phyloP scores from a whole-genome alignment of 768 basidiomycete genomes.

The Basidioascus undulatus region DNA sequence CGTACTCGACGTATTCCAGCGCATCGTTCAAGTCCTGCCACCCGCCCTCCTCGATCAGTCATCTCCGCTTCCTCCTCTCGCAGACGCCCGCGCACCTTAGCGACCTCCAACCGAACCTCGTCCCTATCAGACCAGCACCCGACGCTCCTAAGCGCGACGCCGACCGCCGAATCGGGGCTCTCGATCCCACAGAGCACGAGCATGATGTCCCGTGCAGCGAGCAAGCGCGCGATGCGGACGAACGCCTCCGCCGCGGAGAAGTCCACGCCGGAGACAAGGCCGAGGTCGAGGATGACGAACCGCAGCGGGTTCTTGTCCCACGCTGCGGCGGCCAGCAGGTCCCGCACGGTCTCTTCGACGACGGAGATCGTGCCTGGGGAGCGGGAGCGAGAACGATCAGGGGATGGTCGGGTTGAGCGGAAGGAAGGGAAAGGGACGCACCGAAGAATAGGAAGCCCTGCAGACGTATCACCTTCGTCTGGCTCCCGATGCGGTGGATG shows the following conservation, averaged over 20 bases:
- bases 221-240: conserved; percentile 61
- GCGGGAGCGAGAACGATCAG: conserved; percentile 20
- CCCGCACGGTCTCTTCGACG: conserved; percentile 68
- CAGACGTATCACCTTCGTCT: conserved; percentile 64
- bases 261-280: conserved; percentile 64
- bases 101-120: conserved; percentile 34
- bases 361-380: conserved; percentile 74
- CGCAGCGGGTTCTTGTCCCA: conserved; percentile 57
- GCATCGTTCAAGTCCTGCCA: conserved; percentile 69
- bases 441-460: conserved; percentile 87
- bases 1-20: conserved; percentile 42
- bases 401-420: background rate
- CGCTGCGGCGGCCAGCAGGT: conserved; percentile 39
- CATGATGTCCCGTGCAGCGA: conserved; percentile 48
- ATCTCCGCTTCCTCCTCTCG: too few relatives aligned
- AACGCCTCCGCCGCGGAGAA: conserved; percentile 90
- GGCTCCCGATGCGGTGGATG: conserved; percentile 33
- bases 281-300: conserved; percentile 71
- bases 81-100: too few relatives aligned
- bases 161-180: conserved; percentile 33
- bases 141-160: conserved; percentile 49
- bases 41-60: too few relatives aligned
- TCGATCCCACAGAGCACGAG: conserved; percentile 71
- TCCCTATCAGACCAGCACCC: conserved; percentile 37
- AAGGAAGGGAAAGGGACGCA: background rate